phyloP scores from a whole-genome alignment of 1,139 yeast species.

The Oligophagozyma castellii region DNA sequence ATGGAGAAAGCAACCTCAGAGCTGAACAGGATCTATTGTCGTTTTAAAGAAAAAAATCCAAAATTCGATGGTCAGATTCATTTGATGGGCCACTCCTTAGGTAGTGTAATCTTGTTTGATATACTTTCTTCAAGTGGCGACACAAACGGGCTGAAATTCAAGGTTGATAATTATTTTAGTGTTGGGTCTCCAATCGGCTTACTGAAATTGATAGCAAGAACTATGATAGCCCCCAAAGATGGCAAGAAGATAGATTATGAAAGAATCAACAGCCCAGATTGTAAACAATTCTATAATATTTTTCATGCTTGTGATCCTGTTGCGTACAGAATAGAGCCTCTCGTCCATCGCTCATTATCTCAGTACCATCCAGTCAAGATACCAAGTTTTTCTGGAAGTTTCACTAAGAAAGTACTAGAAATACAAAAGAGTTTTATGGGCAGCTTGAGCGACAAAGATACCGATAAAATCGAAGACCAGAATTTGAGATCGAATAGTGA shows the following conservation, averaged over 20 bases:
- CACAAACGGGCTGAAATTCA: slow-evolving; percentile 37
- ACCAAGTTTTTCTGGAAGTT: slow-evolving; percentile 17
- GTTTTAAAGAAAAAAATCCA: slow-evolving; percentile 54
- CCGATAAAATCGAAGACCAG: slow-evolving; percentile 4
- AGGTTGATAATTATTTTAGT: slow-evolving; percentile 62
- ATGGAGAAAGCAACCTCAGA: slow-evolving; percentile 52
- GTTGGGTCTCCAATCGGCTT: slow-evolving; percentile 88
- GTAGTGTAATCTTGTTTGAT: slow-evolving; percentile 77
- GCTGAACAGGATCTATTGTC: slow-evolving; percentile 52
- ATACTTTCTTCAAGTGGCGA: slow-evolving; percentile 33
- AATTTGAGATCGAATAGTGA: slow-evolving; percentile 13
- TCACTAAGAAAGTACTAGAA: slow-evolving; percentile 17
- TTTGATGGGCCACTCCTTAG: slow-evolving; percentile 81
- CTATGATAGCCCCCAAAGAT: slow-evolving; percentile 29
- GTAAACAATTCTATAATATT: slow-evolving; percentile 53
- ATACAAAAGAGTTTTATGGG: slow-evolving; percentile 14
- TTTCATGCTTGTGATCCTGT: slow-evolving; percentile 87
- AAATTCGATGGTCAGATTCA: slow-evolving; percentile 68
- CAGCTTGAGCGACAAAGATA: background rate
- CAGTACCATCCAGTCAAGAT: slow-evolving; percentile 38
- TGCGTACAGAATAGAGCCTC: slow-evolving; percentile 76
- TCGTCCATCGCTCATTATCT: slow-evolving; percentile 43
- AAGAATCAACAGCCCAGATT: slow-evolving; percentile 31
- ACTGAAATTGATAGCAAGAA: slow-evolving; percentile 55
- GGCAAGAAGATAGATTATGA: slow-evolving; percentile 3